Evolutionary conservation across 441 rosid species (phyloP).

Genomic region (Biscutella laevigata): DNA sequence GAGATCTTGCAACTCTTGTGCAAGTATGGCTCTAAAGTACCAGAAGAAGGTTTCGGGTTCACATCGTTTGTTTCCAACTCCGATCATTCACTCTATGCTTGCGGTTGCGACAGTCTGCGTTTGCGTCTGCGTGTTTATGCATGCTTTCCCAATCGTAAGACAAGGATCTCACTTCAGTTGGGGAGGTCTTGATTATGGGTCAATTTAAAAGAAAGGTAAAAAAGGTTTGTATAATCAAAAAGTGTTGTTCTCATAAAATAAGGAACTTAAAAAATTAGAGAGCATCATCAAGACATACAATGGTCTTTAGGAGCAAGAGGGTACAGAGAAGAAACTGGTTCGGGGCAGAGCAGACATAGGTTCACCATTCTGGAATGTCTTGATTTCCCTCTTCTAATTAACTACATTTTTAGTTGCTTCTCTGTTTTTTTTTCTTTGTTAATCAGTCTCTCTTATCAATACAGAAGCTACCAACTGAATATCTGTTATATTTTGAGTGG

Average conservation of each 20-base stretch:
- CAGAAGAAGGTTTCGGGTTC: conserved; percentile 37
- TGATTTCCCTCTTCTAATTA: neutral
- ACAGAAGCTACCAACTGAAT: conserved; percentile 1
- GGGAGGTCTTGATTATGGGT: conserved; percentile 65
- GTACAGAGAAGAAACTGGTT: conserved; percentile 8
- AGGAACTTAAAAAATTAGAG: too few species aligned
- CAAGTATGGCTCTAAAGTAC: conserved; percentile 44
- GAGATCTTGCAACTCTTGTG: conserved; percentile 53
- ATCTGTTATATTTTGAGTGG: neutral
- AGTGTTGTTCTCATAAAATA: neutral
- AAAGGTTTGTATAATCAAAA: conserved; percentile 5
- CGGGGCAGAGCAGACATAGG: conserved; percentile 1
- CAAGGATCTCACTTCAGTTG: conserved; percentile 55
- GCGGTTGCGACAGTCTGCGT: conserved; percentile 86
- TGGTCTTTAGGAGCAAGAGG: neutral
- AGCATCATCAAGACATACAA: too few species aligned
- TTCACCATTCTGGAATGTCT: conserved; percentile 11
- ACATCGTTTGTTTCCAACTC: conserved; percentile 63
- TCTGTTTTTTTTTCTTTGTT: too few species aligned
- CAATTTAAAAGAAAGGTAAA: conserved; percentile 29
- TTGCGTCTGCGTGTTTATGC: conserved; percentile 74
- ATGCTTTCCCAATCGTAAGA: conserved; percentile 56
- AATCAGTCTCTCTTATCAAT: too few species aligned
- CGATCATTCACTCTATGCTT: conserved; percentile 70
- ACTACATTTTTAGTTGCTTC: neutral